These are phyloP conservation scores for Biscogniauxia mediterranea DNA, from an alignment of 2,329 filamentous ascomycete species.

Conservation along the genomic window DNA sequence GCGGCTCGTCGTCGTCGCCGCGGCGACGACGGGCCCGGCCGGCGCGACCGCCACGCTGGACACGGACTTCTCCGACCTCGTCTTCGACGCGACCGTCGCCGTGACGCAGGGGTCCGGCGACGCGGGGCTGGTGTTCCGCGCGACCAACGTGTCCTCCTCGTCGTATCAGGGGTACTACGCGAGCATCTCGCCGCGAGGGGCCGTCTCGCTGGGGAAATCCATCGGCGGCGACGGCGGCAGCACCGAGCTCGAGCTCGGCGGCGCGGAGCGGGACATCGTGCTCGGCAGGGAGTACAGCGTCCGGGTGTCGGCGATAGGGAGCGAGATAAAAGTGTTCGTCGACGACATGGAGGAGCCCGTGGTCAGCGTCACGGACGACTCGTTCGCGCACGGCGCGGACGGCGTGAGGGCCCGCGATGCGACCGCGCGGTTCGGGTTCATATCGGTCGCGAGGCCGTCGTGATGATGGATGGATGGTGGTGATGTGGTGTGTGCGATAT, in stretches of 20 bases:
- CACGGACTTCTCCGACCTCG: constrained; percentile 36
- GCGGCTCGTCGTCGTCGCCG: too few species aligned
- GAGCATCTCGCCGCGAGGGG: constrained; percentile 18
- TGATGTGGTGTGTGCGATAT: too few species aligned
- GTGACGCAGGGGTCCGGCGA: constrained; percentile 20
- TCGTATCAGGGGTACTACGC: constrained; percentile 33
- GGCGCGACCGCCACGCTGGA: constrained; percentile 33
- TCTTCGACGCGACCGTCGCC: constrained; percentile 32
- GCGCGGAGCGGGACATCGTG: constrained; percentile 5
- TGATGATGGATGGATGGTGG: constrained; percentile 1
- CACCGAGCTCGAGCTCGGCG: constrained; percentile 13
- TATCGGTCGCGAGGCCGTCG: constrained; percentile 30
- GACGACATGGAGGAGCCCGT: constrained; percentile 22
- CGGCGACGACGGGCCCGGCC: constrained; percentile 10
- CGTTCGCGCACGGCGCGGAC: constrained; percentile 23
- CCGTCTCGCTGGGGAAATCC: constrained; percentile 25
- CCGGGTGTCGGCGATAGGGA: constrained; percentile 25
- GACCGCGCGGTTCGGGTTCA: constrained; percentile 24
- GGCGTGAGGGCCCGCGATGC: constrained; percentile 26
- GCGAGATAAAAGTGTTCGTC: constrained; percentile 29
- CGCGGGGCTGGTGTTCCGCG: constrained; percentile 39
- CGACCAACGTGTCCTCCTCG: constrained; percentile 13
- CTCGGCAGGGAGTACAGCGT: constrained; percentile 20
- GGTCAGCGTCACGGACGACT: constrained; percentile 21
- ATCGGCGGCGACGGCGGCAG: constrained; percentile 16